Conservation (phyloP, 1,284 basidiomycete genomes). For the Melanopsichium pennsylvanicum region DNA sequence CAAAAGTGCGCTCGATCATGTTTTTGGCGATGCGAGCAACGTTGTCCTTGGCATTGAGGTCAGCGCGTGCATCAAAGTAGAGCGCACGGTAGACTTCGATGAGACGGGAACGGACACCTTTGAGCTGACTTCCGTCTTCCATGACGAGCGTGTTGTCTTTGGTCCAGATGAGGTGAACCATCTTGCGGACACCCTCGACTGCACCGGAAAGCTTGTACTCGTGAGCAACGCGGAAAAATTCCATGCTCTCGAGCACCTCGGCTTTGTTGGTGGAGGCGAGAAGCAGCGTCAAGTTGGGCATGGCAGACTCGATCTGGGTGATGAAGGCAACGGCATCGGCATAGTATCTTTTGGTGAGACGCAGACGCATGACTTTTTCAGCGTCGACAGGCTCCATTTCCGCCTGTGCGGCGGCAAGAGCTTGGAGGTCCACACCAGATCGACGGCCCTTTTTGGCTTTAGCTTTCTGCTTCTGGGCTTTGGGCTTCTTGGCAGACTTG, state of each 20-base stretch:
- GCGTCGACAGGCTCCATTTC: slow-evolving; percentile 54
- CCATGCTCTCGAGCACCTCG: slow-evolving; percentile 93
- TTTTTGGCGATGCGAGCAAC: slow-evolving; percentile 96
- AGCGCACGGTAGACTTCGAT: slow-evolving; percentile 87
- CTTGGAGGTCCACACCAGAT: slow-evolving; percentile 66
- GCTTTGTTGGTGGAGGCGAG: slow-evolving; percentile 89
- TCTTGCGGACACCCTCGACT: slow-evolving; percentile 81
- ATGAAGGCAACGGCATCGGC: slow-evolving; percentile 87
- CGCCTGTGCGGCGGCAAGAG: slow-evolving; percentile 51
- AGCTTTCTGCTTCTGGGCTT: slow-evolving; percentile 14
- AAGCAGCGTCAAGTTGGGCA: slow-evolving; percentile 78
- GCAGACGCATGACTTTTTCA: slow-evolving; percentile 72
- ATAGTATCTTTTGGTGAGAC: slow-evolving; percentile 87
- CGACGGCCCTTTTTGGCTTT: slow-evolving; percentile 62
- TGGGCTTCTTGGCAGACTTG: slow-evolving; percentile 21
- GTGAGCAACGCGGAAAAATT: slow-evolving; percentile 86
- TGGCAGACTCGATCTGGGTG: slow-evolving; percentile 78
- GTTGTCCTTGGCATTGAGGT: slow-evolving; percentile 80
- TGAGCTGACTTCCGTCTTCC: slow-evolving; percentile 81
- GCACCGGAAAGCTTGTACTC: slow-evolving; percentile 80
- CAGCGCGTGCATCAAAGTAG: slow-evolving; percentile 75
- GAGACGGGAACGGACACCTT: slow-evolving; percentile 84
- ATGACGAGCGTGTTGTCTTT: slow-evolving; percentile 88
- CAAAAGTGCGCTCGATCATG: slow-evolving; percentile 74
- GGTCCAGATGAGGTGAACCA: slow-evolving; percentile 97